These are phyloP conservation scores for Alisma plantagoaquatica DNA, from an alignment of 106 monocot genomes.

Conservation along the genomic window DNA sequence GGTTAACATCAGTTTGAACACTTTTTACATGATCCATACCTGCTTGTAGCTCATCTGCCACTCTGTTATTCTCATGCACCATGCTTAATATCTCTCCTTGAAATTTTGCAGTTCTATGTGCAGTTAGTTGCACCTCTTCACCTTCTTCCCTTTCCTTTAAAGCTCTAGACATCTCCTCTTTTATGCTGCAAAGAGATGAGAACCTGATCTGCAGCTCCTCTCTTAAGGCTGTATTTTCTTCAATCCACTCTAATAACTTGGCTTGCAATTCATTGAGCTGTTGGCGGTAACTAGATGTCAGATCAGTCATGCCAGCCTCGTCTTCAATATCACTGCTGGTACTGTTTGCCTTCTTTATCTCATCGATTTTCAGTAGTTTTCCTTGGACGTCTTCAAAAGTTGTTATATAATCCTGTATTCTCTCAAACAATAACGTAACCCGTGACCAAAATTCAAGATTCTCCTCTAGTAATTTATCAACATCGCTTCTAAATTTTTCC, in stretches of 20 bases:
- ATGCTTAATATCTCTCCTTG: slow-evolving; percentile 71
- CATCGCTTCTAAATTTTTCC: slow-evolving; percentile 65
- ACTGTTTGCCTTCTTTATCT: slow-evolving; percentile 7
- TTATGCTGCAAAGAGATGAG: slow-evolving; percentile 35
- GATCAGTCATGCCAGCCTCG: too few relatives aligned
- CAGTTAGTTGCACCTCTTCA: slow-evolving; percentile 32
- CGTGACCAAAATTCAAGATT: slow-evolving; percentile 91
- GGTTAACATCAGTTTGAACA: slow-evolving; percentile 36
- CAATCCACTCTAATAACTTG: slow-evolving; percentile 55
- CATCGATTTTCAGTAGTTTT: slow-evolving; percentile 27
- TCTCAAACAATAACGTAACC: slow-evolving; percentile 63
- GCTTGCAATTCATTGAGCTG: slow-evolving; percentile 52
- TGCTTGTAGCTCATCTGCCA: slow-evolving; percentile 37
- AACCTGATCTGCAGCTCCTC: slow-evolving; percentile 49
- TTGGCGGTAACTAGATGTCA: slow-evolving; percentile 20
- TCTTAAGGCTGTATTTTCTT: slow-evolving; percentile 40
- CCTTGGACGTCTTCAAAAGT: slow-evolving; percentile 31
- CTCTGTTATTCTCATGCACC: slow-evolving; percentile 67
- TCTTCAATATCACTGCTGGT: too few relatives aligned
- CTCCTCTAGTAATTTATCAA: slow-evolving; percentile 65
- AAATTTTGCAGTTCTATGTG: slow-evolving; percentile 66
- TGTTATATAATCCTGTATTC: slow-evolving; percentile 53
- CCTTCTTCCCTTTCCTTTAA: slow-evolving; percentile 16
- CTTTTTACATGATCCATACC: slow-evolving; percentile 38
- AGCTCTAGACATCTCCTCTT: slow-evolving; percentile 58